A percentile compares a stretch with the other conserved stretches of the same genome.
Evolutionary conservation across 306 rosid genomes (phyloP).

Genomic region (Canavalia gladiata): DNA sequence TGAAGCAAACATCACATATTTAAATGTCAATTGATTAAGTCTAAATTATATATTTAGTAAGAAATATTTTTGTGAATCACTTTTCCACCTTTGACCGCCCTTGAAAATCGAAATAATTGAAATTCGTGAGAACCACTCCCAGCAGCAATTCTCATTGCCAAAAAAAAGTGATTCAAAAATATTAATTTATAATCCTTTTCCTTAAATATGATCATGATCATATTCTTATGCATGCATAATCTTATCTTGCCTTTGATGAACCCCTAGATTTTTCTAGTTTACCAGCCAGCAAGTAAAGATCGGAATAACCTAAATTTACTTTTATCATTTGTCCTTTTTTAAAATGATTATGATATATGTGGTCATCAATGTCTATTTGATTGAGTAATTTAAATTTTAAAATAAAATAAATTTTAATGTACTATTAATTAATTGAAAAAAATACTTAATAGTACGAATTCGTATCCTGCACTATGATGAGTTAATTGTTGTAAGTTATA

Average conservation of each 20-base stretch:
- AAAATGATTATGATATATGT: background rate
- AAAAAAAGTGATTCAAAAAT: background rate
- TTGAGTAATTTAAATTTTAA: slow-evolving; percentile 18
- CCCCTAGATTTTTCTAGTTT: background rate
- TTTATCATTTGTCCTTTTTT: background rate
- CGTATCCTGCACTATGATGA: too few relatives aligned
- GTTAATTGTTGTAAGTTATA: too few relatives aligned
- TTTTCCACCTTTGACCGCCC: background rate
- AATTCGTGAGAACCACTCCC: too few relatives aligned
- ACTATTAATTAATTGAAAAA: too few relatives aligned
- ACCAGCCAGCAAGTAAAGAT: background rate
- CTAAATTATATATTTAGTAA: too few relatives aligned
- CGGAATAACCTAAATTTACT: background rate
- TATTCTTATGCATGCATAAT: background rate
- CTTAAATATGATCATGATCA: background rate
- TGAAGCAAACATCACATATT: too few relatives aligned
- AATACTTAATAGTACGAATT: too few relatives aligned
- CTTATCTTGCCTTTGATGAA: background rate
- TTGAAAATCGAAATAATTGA: background rate
- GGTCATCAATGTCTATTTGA: slow-evolving; percentile 1
- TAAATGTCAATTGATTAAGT: too few relatives aligned
- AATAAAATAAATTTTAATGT: background rate
- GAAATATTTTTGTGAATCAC: background rate
- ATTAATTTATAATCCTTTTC: background rate
- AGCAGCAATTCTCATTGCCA: too few relatives aligned